Percentiles rank a stretch among this genome's conserved stretches.
Conservation (phyloP, 331 rosid species). For the Ulmus americana region DNA sequence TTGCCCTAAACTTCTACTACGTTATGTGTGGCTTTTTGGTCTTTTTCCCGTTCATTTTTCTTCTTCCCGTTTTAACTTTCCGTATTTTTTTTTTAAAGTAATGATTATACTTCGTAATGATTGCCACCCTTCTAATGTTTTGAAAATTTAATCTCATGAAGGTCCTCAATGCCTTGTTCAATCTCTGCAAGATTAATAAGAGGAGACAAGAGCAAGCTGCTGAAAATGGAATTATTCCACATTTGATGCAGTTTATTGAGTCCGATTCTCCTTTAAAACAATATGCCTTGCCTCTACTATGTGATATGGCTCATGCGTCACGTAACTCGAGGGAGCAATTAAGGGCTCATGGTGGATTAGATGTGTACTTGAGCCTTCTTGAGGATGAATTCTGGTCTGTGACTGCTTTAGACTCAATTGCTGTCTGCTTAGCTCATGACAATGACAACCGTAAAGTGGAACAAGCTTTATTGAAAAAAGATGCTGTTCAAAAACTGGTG, state of each 20-base stretch:
- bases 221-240: slow-evolving; percentile 99
- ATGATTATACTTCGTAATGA: slow-evolving; percentile 5
- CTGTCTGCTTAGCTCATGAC: slow-evolving; percentile 94
- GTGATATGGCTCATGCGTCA: slow-evolving; percentile 99
- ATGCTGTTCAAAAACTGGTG: slow-evolving; percentile 92
- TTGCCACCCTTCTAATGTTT: slow-evolving; percentile 15
- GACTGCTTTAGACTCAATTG: slow-evolving; percentile 92
- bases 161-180: slow-evolving; percentile 93
- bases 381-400: slow-evolving; percentile 95
- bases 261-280: slow-evolving; percentile 88
- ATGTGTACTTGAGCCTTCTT: slow-evolving; percentile 91
- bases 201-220: slow-evolving; percentile 99
- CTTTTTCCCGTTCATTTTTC: slow-evolving; percentile 1
- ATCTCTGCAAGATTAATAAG: slow-evolving; percentile 95
- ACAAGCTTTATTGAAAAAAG: slow-evolving; percentile 86
- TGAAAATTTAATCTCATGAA: slow-evolving; percentile 25
- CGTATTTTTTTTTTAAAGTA: neutral
- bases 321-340: slow-evolving; percentile 97
- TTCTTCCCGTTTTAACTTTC: neutral
- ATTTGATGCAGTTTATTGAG: slow-evolving; percentile 83
- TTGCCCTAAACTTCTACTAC: neutral
- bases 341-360: slow-evolving; percentile 99
- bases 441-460: slow-evolving; percentile 92
- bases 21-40: neutral
- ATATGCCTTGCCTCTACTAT: slow-evolving; percentile 82